Conservation (phyloP, 2,329 filamentous ascomycete species). For the Nectriaceae sp. region DNA sequence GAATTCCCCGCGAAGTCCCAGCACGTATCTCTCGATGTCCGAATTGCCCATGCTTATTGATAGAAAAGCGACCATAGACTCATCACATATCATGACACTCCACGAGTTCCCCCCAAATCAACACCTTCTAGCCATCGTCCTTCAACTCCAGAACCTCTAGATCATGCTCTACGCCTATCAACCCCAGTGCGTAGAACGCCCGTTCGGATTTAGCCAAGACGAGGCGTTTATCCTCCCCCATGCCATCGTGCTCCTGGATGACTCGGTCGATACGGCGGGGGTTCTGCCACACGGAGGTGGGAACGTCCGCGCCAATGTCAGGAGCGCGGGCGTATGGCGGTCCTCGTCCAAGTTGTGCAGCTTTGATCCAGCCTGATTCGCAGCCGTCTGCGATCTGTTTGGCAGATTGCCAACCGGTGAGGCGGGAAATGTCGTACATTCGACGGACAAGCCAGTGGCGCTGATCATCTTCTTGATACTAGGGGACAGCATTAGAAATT, state of each 20-base stretch:
- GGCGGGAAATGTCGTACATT: slow-evolving; percentile 71
- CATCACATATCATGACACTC: slow-evolving; percentile 2
- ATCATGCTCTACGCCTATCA: slow-evolving; percentile 78
- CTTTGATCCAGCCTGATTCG: slow-evolving; percentile 80
- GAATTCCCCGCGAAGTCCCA: not conserved
- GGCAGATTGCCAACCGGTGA: slow-evolving; percentile 88
- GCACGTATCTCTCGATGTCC: slow-evolving; percentile 1
- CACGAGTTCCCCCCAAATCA: too few relatives aligned
- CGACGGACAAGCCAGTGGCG: slow-evolving; percentile 76
- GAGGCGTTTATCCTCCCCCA: slow-evolving; percentile 47
- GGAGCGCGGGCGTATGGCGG: slow-evolving; percentile 66
- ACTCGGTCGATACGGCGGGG: slow-evolving; percentile 53
- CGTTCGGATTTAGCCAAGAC: slow-evolving; percentile 64
- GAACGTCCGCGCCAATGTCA: slow-evolving; percentile 37
- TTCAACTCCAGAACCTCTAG: slow-evolving; percentile 63
- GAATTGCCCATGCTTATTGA: not conserved
- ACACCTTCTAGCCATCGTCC: slow-evolving; percentile 34
- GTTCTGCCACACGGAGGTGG: slow-evolving; percentile 49
- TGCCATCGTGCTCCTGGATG: slow-evolving; percentile 48
- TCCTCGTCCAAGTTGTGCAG: slow-evolving; percentile 71
- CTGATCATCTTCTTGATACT: slow-evolving; percentile 73
- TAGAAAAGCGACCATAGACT: not conserved
- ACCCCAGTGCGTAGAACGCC: slow-evolving; percentile 74
- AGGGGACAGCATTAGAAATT: slow-evolving; percentile 14
- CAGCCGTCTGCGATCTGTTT: slow-evolving; percentile 80